A percentile compares a stretch with the other conserved stretches of the same genome.
Evolutionary conservation across 2,329 filamentous ascomycete species (phyloP).

Genomic region (Sarocladium kiliense): DNA sequence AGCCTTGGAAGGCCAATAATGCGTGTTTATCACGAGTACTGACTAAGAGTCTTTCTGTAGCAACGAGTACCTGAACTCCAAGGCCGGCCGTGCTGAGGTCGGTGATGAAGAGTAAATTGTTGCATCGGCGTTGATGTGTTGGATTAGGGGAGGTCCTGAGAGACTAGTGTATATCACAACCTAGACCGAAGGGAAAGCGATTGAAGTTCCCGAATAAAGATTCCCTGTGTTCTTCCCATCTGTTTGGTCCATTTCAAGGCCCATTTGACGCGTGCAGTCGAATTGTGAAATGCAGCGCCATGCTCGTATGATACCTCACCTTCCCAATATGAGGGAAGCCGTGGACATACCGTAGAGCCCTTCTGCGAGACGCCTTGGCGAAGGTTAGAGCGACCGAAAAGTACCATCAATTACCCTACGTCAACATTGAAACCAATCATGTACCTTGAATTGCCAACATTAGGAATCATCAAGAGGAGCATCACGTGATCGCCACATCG

Average conservation of each 20-base stretch:
- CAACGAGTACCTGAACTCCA: slow-evolving; percentile 79
- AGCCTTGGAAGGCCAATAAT: too few species aligned
- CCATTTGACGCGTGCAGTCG: too few species aligned
- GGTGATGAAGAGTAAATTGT: slow-evolving; percentile 36
- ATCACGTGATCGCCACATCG: neutral
- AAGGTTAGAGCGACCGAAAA: too few species aligned
- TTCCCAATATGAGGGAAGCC: too few species aligned
- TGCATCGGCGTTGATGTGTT: slow-evolving; percentile 15
- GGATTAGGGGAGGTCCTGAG: slow-evolving; percentile 24
- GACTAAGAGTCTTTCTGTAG: slow-evolving; percentile 33
- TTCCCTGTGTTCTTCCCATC: slow-evolving; percentile 7
- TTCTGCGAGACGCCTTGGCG: too few species aligned
- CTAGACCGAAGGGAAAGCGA: slow-evolving; percentile 33
- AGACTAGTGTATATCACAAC: slow-evolving; percentile 36
- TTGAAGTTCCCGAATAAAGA: slow-evolving; percentile 10
- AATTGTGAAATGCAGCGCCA: too few species aligned
- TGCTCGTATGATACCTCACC: too few species aligned
- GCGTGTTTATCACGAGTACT: too few species aligned
- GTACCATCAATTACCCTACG: too few species aligned
- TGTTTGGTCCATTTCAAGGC: too few species aligned
- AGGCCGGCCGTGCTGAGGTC: slow-evolving; percentile 60
- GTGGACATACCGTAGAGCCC: too few species aligned
- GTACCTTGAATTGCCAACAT: neutral
- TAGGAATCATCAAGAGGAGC: neutral
- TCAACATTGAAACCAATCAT: neutral